Evolutionary conservation across 2,329 filamentous ascomycete genomes (phyloP).

Genomic region (Neofusicoccum sp.): DNA sequence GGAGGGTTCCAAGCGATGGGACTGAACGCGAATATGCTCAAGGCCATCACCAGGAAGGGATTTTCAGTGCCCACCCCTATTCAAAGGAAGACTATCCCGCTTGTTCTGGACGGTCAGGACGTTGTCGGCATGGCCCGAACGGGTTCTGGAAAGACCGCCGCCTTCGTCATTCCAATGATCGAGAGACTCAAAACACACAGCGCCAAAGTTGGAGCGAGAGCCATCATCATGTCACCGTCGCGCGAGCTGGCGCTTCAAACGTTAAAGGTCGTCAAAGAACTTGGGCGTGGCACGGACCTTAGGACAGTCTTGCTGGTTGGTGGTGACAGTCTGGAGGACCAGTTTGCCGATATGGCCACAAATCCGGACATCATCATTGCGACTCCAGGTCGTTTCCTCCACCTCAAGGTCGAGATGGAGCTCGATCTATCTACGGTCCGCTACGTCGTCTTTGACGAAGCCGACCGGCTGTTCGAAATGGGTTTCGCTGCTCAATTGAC

Average conservation of each 20-base stretch:
- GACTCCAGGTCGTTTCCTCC: constrained; percentile 92
- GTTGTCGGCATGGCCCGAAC: constrained; percentile 99
- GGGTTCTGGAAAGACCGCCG: constrained; percentile 97
- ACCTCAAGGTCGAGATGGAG: constrained; percentile 95
- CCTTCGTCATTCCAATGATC: constrained; percentile 98
- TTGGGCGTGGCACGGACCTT: constrained; percentile 86
- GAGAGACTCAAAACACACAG: constrained; percentile 89
- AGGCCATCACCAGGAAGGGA: constrained; percentile 90
- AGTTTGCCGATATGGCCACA: constrained; percentile 87
- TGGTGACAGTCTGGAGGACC: constrained; percentile 93
- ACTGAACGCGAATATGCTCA: constrained; percentile 78
- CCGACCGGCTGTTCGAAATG: constrained; percentile 97
- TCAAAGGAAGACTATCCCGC: constrained; percentile 92
- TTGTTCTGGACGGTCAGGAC: constrained; percentile 87
- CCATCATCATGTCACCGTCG: constrained; percentile 86
- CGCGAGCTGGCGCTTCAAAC: constrained; percentile 94
- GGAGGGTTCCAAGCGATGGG: constrained; percentile 97
- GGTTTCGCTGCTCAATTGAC: constrained; percentile 92
- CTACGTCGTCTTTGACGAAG: constrained; percentile 97
- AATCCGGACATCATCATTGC: constrained; percentile 98
- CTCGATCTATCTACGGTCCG: constrained; percentile 86
- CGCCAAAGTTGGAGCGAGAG: constrained; percentile 81
- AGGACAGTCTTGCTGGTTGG: constrained; percentile 89
- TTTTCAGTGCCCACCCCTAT: constrained; percentile 97
- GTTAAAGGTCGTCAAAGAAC: constrained; percentile 92